Evolutionary conservation across 495 filamentous ascomycete species (phyloP).

Genomic region (Neurospora sp.): DNA sequence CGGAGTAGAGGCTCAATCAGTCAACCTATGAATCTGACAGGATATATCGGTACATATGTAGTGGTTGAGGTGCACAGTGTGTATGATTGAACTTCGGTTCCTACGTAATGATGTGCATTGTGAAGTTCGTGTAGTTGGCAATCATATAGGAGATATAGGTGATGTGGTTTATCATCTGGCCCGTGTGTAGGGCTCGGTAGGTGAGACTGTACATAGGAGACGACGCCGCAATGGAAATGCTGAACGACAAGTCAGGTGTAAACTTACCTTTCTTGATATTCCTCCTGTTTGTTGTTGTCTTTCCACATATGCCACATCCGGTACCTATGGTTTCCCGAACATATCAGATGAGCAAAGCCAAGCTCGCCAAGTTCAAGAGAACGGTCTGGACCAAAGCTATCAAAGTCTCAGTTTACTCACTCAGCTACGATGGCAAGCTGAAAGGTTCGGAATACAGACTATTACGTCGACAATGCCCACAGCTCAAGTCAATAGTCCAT

Average conservation of each 20-base stretch:
- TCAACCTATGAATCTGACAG: no score
- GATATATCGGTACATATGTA: not conserved
- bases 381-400: not conserved
- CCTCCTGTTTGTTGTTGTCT: no score
- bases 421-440: no score
- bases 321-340: no score
- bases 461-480: not conserved
- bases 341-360: no score
- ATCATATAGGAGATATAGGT: not conserved
- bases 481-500: not conserved
- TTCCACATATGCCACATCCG: no score
- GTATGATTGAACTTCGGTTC: no score
- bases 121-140: not conserved
- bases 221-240: not conserved
- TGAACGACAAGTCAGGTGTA: no score
- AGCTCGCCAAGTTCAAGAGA: not conserved
- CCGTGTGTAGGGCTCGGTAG: not conserved
- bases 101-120: not conserved
- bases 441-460: not conserved
- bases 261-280: no score
- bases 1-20: no score
- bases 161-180: not conserved
- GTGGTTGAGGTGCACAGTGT: not conserved
- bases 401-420: no score
- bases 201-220: not conserved